A percentile compares a stretch with the other conserved stretches of the same genome.
Evolutionary conservation across 2,329 filamentous ascomycete genomes (phyloP).

Genomic region (Aureobasidium sp.): DNA sequence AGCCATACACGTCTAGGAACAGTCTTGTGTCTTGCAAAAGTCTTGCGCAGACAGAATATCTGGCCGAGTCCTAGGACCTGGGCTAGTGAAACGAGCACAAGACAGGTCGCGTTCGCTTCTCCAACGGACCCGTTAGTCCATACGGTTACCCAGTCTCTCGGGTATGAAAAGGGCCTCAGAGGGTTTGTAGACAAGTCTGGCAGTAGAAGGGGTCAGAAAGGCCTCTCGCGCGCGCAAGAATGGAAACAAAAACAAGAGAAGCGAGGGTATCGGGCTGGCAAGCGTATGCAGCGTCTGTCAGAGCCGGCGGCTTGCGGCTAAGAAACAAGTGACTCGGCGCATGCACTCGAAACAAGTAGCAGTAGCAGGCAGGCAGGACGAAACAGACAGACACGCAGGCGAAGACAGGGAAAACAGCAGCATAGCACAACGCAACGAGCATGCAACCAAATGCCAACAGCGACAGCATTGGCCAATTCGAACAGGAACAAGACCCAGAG

Average conservation of each 20-base stretch:
- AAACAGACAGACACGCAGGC: not conserved
- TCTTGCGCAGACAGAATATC: not conserved
- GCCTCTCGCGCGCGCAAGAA: slow-evolving; percentile 3
- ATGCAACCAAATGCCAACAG: not conserved
- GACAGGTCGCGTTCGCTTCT: not conserved
- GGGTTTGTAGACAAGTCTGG: not conserved
- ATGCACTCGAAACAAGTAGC: not conserved
- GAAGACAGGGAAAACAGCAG: not conserved
- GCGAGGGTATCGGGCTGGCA: slow-evolving; percentile 1
- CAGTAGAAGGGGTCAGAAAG: not conserved
- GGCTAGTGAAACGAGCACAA: not conserved
- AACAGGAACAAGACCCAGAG: not conserved
- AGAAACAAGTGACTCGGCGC: not conserved
- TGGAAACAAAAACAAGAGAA: slow-evolving; percentile 14
- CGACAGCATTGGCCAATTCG: slow-evolving; percentile 10
- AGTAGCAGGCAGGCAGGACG: not conserved
- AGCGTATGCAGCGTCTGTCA: slow-evolving; percentile 13
- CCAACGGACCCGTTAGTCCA: slow-evolving; percentile 2
- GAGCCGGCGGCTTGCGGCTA: slow-evolving; percentile 8
- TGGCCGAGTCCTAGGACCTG: not conserved
- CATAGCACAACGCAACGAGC: slow-evolving; percentile 2
- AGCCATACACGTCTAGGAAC: not conserved
- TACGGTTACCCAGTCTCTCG: not conserved
- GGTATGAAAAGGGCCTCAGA: not conserved
- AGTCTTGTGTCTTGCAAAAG: not conserved